Percentiles rank a stretch among this genome's conserved stretches.
Conservation (phyloP, 2,329 filamentous ascomycete species). For the Fusarium graminum region DNA sequence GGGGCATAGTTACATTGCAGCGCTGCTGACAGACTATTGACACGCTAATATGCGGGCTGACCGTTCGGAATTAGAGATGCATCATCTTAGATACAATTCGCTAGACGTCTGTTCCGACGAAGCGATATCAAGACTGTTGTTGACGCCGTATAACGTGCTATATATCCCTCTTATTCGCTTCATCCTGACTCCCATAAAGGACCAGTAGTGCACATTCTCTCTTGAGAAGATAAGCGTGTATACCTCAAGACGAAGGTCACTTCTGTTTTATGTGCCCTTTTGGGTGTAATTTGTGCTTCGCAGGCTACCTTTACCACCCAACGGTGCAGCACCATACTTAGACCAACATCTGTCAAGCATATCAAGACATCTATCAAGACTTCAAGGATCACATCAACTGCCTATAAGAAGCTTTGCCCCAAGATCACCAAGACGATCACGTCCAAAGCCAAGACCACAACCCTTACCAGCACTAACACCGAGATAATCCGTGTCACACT, state of each 20-base stretch:
- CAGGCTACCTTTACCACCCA: background rate
- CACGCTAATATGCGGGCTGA: too few relatives aligned
- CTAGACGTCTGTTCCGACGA: too few relatives aligned
- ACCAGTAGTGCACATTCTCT: too few relatives aligned
- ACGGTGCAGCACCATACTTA: background rate
- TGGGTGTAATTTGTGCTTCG: accelerated
- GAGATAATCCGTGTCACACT: background rate
- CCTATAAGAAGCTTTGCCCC: background rate
- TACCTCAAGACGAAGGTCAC: background rate
- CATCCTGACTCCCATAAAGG: too few relatives aligned
- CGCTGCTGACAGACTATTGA: too few relatives aligned
- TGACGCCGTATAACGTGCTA: too few relatives aligned
- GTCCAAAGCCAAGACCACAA: background rate
- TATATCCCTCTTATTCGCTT: too few relatives aligned
- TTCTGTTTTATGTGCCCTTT: accelerated
- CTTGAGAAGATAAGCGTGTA: too few relatives aligned
- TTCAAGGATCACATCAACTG: background rate
- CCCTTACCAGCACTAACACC: background rate
- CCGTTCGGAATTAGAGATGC: too few relatives aligned
- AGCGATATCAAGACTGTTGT: too few relatives aligned
- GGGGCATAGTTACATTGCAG: too few relatives aligned
- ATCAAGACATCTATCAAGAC: background rate
- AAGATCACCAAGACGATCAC: background rate
- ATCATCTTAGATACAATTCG: too few relatives aligned
- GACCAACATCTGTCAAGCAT: background rate